Percentiles rank a stretch among this genome's conserved stretches.
Conservation (phyloP, 208 protist genomes). For the Tritrichomonas musculus region DNA sequence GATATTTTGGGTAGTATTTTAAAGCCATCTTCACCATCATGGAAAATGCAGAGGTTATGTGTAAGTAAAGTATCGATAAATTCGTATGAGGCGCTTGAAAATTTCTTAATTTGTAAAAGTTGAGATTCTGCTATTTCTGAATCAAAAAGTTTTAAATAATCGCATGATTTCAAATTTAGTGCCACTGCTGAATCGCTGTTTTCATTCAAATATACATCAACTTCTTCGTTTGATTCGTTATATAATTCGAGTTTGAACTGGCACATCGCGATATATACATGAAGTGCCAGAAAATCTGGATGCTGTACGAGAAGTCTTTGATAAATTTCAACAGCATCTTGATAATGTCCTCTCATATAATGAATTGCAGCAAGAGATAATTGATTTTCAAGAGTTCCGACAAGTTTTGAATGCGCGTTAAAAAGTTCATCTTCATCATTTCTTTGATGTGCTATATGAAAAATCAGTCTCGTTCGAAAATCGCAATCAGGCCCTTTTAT, state of each 20-base stretch:
- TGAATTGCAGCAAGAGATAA: constrained; percentile 63
- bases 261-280: too few species aligned
- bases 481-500: background rate
- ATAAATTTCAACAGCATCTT: constrained; percentile 89
- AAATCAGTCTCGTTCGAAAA: background rate
- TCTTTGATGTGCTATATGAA: constrained; percentile 8
- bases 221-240: constrained; percentile 42
- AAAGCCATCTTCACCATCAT: constrained; percentile 8
- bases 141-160: background rate
- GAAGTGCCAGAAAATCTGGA: constrained; percentile 45
- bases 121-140: background rate
- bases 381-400: background rate
- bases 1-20: background rate
- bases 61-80: background rate
- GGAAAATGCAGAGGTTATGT: constrained; percentile 14
- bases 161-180: background rate
- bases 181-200: background rate
- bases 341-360: constrained; percentile 80
- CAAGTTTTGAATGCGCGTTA: background rate
- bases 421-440: background rate
- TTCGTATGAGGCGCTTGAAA: background rate
- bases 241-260: constrained; percentile 96
- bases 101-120: background rate
- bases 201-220: background rate
- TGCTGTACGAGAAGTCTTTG: constrained; percentile 83